Conservation (phyloP, 139 green algal genomes). For the Coelastrella sp. region DNA sequence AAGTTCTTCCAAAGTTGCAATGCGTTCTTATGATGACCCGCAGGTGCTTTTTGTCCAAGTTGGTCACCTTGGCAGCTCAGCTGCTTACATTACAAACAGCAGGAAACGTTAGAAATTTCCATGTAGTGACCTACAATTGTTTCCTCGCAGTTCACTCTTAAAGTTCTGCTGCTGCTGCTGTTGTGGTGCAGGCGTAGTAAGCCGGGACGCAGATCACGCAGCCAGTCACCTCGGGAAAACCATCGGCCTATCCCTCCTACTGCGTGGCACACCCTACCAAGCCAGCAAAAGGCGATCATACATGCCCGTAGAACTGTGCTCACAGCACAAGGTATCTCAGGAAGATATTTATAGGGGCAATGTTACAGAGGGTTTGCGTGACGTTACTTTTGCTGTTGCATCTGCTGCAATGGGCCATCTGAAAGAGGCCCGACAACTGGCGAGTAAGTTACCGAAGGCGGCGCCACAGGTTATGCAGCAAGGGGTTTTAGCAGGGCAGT, state of each 20-base stretch:
- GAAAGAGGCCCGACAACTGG: slow-evolving; percentile 69
- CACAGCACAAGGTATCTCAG: slow-evolving; percentile 52
- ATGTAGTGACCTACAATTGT: too few species aligned
- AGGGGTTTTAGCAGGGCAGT: slow-evolving; percentile 61
- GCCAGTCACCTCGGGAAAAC: slow-evolving; percentile 87
- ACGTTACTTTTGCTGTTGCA: slow-evolving; percentile 72
- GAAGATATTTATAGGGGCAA: slow-evolving; percentile 61
- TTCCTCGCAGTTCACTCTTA: too few species aligned
- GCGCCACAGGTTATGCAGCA: slow-evolving; percentile 70
- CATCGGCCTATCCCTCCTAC: slow-evolving; percentile 73
- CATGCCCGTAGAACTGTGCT: slow-evolving; percentile 63
- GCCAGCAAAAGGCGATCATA: slow-evolving; percentile 65
- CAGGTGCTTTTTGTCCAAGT: too few species aligned
- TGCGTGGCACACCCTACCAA: slow-evolving; percentile 73
- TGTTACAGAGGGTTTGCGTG: slow-evolving; percentile 62
- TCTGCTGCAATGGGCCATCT: slow-evolving; percentile 75
- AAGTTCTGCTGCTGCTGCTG: background rate
- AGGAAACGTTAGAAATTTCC: too few species aligned
- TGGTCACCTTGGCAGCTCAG: too few species aligned
- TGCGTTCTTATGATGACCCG: too few species aligned
- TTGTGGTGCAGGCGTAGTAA: slow-evolving; percentile 56
- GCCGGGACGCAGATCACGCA: slow-evolving; percentile 76
- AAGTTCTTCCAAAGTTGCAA: too few species aligned
- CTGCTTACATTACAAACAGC: too few species aligned
- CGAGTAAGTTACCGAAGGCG: slow-evolving; percentile 44